These are phyloP conservation scores for Parastagonospora nodorum DNA, from an alignment of 2,329 filamentous ascomycete genomes.

Conservation along the genomic window DNA sequence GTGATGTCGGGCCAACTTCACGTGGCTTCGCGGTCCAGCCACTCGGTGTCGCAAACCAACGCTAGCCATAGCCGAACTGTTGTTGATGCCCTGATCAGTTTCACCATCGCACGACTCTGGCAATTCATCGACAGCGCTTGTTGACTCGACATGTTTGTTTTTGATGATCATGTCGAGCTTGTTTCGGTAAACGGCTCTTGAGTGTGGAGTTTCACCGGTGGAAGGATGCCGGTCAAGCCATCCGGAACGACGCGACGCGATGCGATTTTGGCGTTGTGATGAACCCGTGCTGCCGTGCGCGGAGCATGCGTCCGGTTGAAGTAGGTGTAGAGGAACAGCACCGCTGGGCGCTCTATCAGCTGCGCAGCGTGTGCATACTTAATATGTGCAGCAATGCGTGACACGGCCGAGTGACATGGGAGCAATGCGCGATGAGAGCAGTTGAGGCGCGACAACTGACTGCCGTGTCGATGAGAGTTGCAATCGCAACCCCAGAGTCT, in stretches of 20 bases:
- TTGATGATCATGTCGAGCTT: not conserved
- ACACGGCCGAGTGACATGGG: not conserved
- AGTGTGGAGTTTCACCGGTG: not conserved
- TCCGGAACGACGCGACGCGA: not conserved
- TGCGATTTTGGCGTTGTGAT: not conserved
- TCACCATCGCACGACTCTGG: not conserved
- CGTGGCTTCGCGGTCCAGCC: no score
- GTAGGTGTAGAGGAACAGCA: not conserved
- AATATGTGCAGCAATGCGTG: not conserved
- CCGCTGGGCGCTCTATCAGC: not conserved
- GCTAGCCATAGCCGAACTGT: no score
- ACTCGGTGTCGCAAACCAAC: no score
- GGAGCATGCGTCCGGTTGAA: constrained; percentile 3
- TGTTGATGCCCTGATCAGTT: not conserved
- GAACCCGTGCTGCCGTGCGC: not conserved
- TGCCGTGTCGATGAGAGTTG: not conserved
- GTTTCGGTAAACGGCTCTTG: not conserved
- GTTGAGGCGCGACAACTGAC: not conserved
- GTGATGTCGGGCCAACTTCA: no score
- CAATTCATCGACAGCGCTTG: not conserved
- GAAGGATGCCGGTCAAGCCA: not conserved
- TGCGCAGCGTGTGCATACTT: no score
- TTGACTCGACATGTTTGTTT: not conserved
- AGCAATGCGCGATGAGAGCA: not conserved
- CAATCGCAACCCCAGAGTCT: not conserved